Evolutionary conservation across 805 yeast species (phyloP).

Genomic region (Candida piceae): DNA sequence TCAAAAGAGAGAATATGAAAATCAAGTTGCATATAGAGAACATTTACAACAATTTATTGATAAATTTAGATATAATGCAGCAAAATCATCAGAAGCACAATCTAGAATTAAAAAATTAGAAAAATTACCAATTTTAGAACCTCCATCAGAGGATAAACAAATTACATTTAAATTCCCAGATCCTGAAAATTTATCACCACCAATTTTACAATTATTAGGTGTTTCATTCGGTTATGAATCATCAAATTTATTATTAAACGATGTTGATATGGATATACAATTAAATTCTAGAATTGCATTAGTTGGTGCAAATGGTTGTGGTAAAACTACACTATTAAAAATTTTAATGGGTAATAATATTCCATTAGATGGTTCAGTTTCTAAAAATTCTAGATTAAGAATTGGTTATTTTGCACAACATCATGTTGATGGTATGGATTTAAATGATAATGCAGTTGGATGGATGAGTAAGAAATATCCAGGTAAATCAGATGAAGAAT

Average conservation of each 20-base stretch:
- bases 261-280: conserved; percentile 87
- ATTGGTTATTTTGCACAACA: conserved; percentile 98
- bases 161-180: conserved; percentile 91
- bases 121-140: conserved; percentile 85
- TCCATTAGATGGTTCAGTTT: conserved; percentile 75
- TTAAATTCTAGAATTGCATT: conserved; percentile 93
- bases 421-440: conserved; percentile 96
- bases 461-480: conserved; percentile 92
- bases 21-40: conserved; percentile 91
- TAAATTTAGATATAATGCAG: conserved; percentile 95
- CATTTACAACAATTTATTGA: conserved; percentile 94
- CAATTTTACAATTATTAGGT: conserved; percentile 80
- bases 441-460: conserved; percentile 76
- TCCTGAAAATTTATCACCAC: conserved; percentile 89
- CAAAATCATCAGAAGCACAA: conserved; percentile 96
- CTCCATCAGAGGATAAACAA: conserved; percentile 88
- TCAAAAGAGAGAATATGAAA: conserved; percentile 92
- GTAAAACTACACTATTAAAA: conserved; percentile 93
- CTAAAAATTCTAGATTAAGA: conserved; percentile 79
- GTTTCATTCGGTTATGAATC: conserved; percentile 83
- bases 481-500: conserved; percentile 93
- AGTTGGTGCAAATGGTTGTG: conserved; percentile 99
- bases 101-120: conserved; percentile 96
- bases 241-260: conserved; percentile 54
- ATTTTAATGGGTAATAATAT: conserved; percentile 70